Evolutionary conservation across 2,329 filamentous ascomycete species (phyloP), one percentile per base, ranked within the genome.

Genomic region (Celoporthe dispersa): DNA sequence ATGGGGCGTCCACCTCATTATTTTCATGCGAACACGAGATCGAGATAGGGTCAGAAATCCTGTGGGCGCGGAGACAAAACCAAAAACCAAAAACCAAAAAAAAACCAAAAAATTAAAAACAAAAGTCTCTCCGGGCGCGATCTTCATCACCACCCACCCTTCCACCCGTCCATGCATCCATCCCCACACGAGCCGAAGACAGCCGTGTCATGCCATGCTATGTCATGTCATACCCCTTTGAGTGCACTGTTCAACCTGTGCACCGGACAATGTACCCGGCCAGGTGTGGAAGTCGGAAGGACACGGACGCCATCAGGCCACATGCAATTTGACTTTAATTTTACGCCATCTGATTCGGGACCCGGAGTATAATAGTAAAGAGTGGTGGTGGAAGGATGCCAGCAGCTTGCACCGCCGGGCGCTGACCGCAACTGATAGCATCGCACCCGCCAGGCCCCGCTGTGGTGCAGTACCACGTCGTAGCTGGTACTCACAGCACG

Each of bases 311-410:
- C 53, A 39, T 59, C 64, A 66, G 25, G 55, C 64, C 64, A 66
- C 51, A 48, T 66, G 31, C 19, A 59, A 66, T 59, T 55, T 66
- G 37, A 60, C 64, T 25, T 41, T 9, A 33, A 25, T n/a, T 44
- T 66, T 33, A 59, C 64, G 64, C 51, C 64, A 66, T 60, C 39
- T 59, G 28, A 22, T 66, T 59, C 64, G 64, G 64, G 31, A 9
- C 6, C 64, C 51, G 64, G 37, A 33, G 41, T 14, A 3, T 7
- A 0, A 28, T 22, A 19, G n/a, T 19, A 11, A n/a, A n/a, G n/a
- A n/a, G n/a, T n/a, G n/a, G n/a, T n/a, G n/a, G n/a, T n/a, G n/a
- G n/a, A 14, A 16, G 9, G 57, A 6, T 22, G n/a, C 22, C n/a
- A 14, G 28, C 28, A 8, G 55, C n/a, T n/a, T 25, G 59, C 59